Base-by-base conservation (phyloP, 78 protist genomes). In the Guillardia theta region DNA sequence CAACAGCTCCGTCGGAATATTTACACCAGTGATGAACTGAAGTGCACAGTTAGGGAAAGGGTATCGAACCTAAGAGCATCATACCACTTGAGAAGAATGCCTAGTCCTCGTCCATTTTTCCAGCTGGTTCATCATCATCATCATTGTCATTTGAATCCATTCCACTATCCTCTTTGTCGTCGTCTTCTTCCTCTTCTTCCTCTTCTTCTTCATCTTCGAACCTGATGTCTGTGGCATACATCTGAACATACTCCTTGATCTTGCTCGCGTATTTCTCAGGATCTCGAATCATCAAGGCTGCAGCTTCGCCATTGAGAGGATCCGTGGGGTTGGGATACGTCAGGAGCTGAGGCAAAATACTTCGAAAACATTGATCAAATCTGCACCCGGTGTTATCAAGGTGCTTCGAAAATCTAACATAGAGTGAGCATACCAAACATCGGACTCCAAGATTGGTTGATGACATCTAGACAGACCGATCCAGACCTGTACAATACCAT, bases 361-460 rank as follows among this genome's bases (percentile, higher is more conserved):
- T n/a, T 98, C 98, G 48, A 99, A 99, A 37, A 99, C 95, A 90
- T 99, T 98, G 64, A 97, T 64, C 48, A 97, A 50, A 45, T 97
- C 98, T 96, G 76, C 0, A 24, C 50, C 39, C 43, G 30, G 19
- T 8, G 64, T 6, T 5, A 76, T 10, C 58, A 15, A 50, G 58
- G 44, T 10, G n/a, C n/a, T n/a, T n/a, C n/a, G n/a, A n/a, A n/a
- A n/a, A n/a, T n/a, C n/a, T n/a, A n/a, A n/a, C n/a, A n/a, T n/a
- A n/a, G n/a, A n/a, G n/a, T n/a, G n/a, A n/a, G 78, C 94, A 0
- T 48, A 97, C 97, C 98, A 88, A 96, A 99, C 98, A 99, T 97
- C n/a, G 99, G 99, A 43, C 97, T 96, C 99, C 99, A 99, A 0
- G 99, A 98, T 93, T 99, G 99, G 94, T 98, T 98, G 90, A 99